These are phyloP conservation scores for Elaeagnus macrophylla DNA, from an alignment of 306 rosid genomes.

Conservation along the genomic window DNA sequence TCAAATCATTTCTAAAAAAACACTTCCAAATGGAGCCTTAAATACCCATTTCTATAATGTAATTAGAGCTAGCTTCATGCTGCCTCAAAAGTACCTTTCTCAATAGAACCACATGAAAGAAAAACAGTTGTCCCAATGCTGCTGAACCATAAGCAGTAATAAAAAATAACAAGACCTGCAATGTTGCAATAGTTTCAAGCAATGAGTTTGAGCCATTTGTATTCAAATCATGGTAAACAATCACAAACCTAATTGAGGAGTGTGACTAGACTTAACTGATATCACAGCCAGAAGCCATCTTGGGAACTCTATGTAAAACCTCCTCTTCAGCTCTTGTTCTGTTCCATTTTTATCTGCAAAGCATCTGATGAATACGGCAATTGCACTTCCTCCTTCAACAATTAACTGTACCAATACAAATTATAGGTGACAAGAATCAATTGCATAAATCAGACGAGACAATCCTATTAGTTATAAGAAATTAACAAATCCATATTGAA, in stretches of 20 bases:
- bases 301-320: constrained; percentile 54
- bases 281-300: constrained; percentile 72
- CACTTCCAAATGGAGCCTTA: background rate
- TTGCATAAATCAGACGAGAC: background rate
- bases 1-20: background rate
- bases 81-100: constrained; percentile 50
- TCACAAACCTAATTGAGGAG: background rate
- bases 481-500: background rate
- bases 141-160: constrained; percentile 78
- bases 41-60: background rate
- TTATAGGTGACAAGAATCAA: background rate
- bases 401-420: constrained; percentile 36
- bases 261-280: constrained; percentile 36
- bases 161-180: constrained; percentile 60
- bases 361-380: constrained; percentile 78
- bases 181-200: constrained; percentile 15
- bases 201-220: constrained; percentile 13
- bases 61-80: background rate
- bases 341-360: constrained; percentile 61
- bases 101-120: constrained; percentile 85
- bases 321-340: constrained; percentile 56
- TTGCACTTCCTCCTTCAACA: constrained; percentile 76
- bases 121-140: constrained; percentile 89
- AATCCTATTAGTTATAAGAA: background rate
- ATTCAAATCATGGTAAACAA: constrained; percentile 3